These are phyloP conservation scores for Lactarius sp. DNA, from an alignment of 768 basidiomycete species.

Conservation along the genomic window DNA sequence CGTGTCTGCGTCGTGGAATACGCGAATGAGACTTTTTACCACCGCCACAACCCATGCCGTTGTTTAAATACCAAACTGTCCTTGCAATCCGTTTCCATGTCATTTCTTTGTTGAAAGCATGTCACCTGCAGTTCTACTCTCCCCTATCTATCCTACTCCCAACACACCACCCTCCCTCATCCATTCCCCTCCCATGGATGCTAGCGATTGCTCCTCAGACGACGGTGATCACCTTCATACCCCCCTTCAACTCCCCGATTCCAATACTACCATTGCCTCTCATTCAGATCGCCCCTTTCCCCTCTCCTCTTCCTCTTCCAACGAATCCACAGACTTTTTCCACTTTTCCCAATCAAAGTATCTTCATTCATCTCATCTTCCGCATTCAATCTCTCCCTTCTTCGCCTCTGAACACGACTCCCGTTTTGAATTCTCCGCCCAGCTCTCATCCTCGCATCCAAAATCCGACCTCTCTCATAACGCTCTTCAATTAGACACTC, in stretches of 20 bases:
- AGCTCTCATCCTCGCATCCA: not conserved
- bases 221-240: constrained; percentile 26
- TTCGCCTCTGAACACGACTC: constrained; percentile 12
- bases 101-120: not conserved
- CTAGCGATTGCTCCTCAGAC: constrained; percentile 24
- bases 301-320: constrained; percentile 11
- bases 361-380: constrained; percentile 24
- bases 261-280: constrained; percentile 13
- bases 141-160: constrained; percentile 16
- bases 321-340: constrained; percentile 18
- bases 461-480: constrained; percentile 15
- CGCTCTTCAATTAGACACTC: constrained; percentile 22
- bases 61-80: constrained; percentile 17
- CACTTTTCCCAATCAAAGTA: constrained; percentile 15
- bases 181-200: constrained; percentile 23
- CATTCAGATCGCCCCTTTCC: constrained; percentile 7
- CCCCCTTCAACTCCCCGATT: constrained; percentile 22
- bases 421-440: constrained; percentile 1
- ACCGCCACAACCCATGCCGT: not conserved
- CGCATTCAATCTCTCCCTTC: constrained; percentile 22
- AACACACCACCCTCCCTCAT: constrained; percentile 16
- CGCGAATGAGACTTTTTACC: not conserved
- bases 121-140: constrained; percentile 11
- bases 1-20: not conserved
- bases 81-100: not conserved